phyloP scores from a whole-genome alignment of 2,329 filamentous ascomycete genomes.

The Conoideocrella luteorostrata region DNA sequence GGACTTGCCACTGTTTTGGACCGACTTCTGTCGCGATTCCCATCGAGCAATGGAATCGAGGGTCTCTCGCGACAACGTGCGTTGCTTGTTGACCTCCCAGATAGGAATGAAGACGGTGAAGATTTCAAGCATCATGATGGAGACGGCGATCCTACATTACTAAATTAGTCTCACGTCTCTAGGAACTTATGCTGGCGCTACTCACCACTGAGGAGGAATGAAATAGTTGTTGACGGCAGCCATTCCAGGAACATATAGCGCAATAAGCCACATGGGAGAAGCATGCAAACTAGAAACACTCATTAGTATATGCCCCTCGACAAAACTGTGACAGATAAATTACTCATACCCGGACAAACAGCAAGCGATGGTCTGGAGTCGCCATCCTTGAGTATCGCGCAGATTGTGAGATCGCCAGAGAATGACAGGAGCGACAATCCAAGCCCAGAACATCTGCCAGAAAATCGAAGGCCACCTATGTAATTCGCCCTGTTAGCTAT shows the following conservation, averaged over 20 bases:
- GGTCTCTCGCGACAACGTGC: conserved; percentile 39
- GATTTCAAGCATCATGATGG: conserved; percentile 56
- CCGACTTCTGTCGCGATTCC: conserved; percentile 34
- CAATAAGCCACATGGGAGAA: conserved; percentile 61
- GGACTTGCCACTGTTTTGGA: conserved; percentile 25
- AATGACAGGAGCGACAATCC: conserved; percentile 53
- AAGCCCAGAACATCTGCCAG: conserved; percentile 60
- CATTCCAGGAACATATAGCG: conserved; percentile 46
- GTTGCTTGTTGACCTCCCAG: conserved; percentile 45
- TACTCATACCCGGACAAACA: conserved; percentile 36
- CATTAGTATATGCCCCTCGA: too few relatives aligned
- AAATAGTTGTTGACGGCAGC: conserved; percentile 46
- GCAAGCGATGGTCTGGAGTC: conserved; percentile 53
- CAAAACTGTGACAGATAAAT: too few relatives aligned
- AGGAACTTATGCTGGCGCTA: conserved; percentile 1
- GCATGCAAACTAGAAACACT: conserved; percentile 58
- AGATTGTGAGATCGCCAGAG: conserved; percentile 56
- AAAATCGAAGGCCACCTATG: conserved; percentile 55
- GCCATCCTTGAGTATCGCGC: conserved; percentile 60
- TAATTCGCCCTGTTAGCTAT: too few relatives aligned
- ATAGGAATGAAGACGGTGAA: conserved; percentile 59
- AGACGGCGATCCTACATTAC: conserved; percentile 43
- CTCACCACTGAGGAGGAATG: conserved; percentile 57
- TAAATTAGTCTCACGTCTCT: too few relatives aligned
- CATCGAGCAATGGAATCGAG: conserved; percentile 43